These are phyloP conservation scores for Gynostemma pentaphyllum DNA, from an alignment of 306 rosid species.

Conservation along the genomic window DNA sequence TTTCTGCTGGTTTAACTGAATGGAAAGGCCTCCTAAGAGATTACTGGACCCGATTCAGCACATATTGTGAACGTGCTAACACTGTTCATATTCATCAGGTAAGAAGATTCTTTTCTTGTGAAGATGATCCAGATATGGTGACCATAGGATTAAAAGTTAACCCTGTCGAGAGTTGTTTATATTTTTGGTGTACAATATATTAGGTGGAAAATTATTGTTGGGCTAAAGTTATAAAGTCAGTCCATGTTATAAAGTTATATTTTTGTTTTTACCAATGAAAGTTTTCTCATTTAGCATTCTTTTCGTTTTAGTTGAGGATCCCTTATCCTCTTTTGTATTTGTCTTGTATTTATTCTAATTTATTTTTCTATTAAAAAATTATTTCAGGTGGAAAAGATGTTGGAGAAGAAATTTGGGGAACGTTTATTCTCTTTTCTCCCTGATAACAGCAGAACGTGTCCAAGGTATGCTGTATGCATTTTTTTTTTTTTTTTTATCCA, in stretches of 20 bases:
- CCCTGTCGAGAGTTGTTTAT: no score
- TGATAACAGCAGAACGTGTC: constrained; percentile 56
- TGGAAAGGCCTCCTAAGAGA: constrained; percentile 97
- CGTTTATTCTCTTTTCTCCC: constrained; percentile 63
- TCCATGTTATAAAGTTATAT: no score
- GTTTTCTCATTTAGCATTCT: no score
- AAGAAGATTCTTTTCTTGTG: neutral
- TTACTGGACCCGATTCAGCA: constrained; percentile 88
- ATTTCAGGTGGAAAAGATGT: constrained; percentile 90
- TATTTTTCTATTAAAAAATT: no score
- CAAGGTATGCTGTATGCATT: constrained; percentile 73
- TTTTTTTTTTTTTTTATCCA: constrained; percentile 1
- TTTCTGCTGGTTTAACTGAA: constrained; percentile 87
- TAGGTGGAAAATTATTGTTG: no score
- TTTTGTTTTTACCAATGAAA: no score
- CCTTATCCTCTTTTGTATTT: no score
- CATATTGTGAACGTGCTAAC: constrained; percentile 58
- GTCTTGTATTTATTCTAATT: no score
- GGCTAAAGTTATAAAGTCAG: no score
- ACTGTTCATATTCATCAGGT: constrained; percentile 88
- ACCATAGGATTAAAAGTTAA: neutral
- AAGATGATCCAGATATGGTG: neutral
- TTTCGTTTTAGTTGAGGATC: no score
- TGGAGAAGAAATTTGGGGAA: constrained; percentile 74
- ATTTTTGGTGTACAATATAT: no score